These are phyloP conservation scores for Phytophthora cryptogea DNA, from an alignment of 352 stramenopile genomes.

Conservation along the genomic window DNA sequence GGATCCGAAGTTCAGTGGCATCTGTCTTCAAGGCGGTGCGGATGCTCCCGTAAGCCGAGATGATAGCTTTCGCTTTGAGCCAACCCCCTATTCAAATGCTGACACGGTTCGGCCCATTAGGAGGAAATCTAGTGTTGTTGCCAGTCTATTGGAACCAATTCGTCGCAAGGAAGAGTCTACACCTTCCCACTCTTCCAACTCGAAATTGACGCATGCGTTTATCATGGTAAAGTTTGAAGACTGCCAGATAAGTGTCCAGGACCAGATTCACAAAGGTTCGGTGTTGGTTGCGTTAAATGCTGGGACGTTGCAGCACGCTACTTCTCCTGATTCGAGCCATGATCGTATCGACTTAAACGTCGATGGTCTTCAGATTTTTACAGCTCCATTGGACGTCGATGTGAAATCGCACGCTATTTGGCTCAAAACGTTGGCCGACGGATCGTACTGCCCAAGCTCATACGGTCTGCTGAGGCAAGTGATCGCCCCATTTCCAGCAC, in stretches of 20 bases:
- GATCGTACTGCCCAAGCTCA: conserved; percentile 64
- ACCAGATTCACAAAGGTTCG: conserved; percentile 68
- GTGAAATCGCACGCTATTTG: conserved; percentile 70
- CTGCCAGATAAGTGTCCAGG: conserved; percentile 79
- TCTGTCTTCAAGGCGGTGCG: conserved; percentile 45
- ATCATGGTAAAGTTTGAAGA: conserved; percentile 80
- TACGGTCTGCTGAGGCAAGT: conserved; percentile 69
- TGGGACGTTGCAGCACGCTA: conserved; percentile 58
- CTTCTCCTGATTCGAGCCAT: conserved; percentile 52
- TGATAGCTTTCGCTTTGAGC: conserved; percentile 23
- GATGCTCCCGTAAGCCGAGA: conserved; percentile 10
- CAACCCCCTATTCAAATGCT: conserved; percentile 33
- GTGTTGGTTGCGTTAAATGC: conserved; percentile 67
- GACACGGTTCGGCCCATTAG: conserved; percentile 27
- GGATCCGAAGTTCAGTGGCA: conserved; percentile 71
- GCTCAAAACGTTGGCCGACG: conserved; percentile 59
- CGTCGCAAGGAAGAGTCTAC: conserved; percentile 12
- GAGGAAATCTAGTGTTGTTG: conserved; percentile 13
- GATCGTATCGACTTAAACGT: conserved; percentile 66
- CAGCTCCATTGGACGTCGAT: conserved; percentile 70
- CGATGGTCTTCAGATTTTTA: conserved; percentile 68
- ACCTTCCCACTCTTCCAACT: conserved; percentile 7
- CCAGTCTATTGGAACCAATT: conserved; percentile 10
- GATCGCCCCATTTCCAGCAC: conserved; percentile 63
- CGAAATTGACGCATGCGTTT: conserved; percentile 51